Conservation (phyloP, 495 filamentous ascomycete species). For the Echria macrotheca region DNA sequence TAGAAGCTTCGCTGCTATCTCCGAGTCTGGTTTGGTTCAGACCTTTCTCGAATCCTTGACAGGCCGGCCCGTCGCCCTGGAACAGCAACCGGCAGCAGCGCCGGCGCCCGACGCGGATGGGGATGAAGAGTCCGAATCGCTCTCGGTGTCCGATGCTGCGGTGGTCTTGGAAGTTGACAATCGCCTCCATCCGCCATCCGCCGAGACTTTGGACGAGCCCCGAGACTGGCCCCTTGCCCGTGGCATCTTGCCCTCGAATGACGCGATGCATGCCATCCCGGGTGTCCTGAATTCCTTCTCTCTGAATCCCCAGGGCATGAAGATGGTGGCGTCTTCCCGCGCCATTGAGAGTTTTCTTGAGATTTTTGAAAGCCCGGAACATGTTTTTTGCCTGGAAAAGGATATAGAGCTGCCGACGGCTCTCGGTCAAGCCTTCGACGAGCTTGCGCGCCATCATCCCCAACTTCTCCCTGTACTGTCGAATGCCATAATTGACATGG, state of each 20-base stretch:
- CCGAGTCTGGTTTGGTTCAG: conserved; percentile 84
- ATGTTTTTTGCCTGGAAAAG: conserved; percentile 73
- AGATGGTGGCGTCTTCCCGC: conserved; percentile 76
- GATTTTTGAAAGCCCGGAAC: conserved; percentile 86
- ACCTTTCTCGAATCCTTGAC: conserved; percentile 77
- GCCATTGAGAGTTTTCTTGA: conserved; percentile 85
- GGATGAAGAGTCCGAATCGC: conserved; percentile 32
- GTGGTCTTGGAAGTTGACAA: conserved; percentile 36
- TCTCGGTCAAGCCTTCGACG: conserved; percentile 83
- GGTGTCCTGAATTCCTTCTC: conserved; percentile 90
- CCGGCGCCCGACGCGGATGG: conserved; percentile 24
- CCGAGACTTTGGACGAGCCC: conserved; percentile 35
- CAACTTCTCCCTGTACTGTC: conserved; percentile 72
- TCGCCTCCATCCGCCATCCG: conserved; percentile 40
- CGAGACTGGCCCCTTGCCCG: conserved; percentile 50
- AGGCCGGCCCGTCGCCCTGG: conserved; percentile 43
- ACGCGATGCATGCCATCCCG: conserved; percentile 81
- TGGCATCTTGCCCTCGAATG: conserved; percentile 75
- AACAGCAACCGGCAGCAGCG: conserved; percentile 27
- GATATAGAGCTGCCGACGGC: conserved; percentile 61
- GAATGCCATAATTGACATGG: conserved; percentile 75
- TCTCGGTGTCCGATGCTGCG: conserved; percentile 33
- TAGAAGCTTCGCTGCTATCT: conserved; percentile 91
- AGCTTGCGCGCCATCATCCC: conserved; percentile 90
- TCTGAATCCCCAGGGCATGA: conserved; percentile 80